Percentiles rank a stretch among this genome's conserved stretches.
These are phyloP conservation scores for Viola odorata DNA, from an alignment of 345 rosid species.

Conservation along the genomic window DNA sequence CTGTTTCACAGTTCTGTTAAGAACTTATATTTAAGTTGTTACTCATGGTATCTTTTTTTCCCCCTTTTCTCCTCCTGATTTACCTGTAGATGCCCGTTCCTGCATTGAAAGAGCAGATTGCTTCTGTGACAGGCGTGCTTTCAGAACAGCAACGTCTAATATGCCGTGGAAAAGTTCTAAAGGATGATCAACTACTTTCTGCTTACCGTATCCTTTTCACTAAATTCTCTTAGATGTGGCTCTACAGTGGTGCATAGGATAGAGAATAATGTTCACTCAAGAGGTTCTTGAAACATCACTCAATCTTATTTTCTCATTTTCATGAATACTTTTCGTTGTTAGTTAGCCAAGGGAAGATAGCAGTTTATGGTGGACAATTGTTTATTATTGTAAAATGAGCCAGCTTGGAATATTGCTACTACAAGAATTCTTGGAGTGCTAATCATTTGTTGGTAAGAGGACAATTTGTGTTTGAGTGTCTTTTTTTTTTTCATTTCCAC, in stretches of 20 bases:
- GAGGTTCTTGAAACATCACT: no score
- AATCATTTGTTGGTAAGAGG: no score
- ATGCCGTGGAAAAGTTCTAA: slow-evolving; percentile 77
- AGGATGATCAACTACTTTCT: slow-evolving; percentile 76
- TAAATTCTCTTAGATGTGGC: neutral
- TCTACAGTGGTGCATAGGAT: neutral
- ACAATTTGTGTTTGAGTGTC: no score
- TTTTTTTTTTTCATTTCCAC: no score
- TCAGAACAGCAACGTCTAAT: slow-evolving; percentile 73
- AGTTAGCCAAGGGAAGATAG: no score
- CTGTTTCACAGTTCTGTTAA: neutral
- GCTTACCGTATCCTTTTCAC: slow-evolving; percentile 73
- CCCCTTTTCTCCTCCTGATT: slow-evolving; percentile 8
- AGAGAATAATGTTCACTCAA: neutral
- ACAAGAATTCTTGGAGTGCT: no score
- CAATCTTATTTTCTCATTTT: no score
- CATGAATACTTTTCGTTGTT: no score
- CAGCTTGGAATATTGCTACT: no score
- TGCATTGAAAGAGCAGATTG: slow-evolving; percentile 73
- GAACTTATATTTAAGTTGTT: no score
- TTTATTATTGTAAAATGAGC: no score
- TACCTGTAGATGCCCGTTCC: slow-evolving; percentile 60
- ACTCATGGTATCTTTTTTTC: neutral
- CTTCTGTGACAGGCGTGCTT: slow-evolving; percentile 65
- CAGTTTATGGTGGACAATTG: no score